A percentile compares a stretch with the other conserved stretches of the same genome.
Conservation (phyloP, 2,329 filamentous ascomycete genomes). For the Fusarium longipes region DNA sequence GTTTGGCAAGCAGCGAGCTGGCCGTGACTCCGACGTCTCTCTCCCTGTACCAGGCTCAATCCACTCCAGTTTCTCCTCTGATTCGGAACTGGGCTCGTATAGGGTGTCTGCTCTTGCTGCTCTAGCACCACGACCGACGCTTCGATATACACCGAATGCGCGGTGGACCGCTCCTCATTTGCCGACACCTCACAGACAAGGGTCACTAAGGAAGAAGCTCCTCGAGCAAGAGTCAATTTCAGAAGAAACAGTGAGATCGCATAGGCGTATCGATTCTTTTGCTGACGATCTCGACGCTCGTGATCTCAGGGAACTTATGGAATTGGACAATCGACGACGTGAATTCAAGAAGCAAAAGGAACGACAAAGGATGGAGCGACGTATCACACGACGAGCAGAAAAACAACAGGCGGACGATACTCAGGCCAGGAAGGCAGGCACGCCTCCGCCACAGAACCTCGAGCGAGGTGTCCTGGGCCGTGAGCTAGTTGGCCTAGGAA, state of each 20-base stretch:
- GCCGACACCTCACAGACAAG: constrained; percentile 59
- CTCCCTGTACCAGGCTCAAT: constrained; percentile 79
- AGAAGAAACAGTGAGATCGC: constrained; percentile 69
- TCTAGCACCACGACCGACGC: constrained; percentile 85
- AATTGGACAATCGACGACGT: constrained; percentile 83
- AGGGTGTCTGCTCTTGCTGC: constrained; percentile 82
- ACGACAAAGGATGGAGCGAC: constrained; percentile 72
- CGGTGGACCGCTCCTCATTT: constrained; percentile 63
- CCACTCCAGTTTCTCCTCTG: constrained; percentile 79
- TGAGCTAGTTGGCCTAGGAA: constrained; percentile 66
- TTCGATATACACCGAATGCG: constrained; percentile 77
- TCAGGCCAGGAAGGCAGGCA: constrained; percentile 63
- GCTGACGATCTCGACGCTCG: constrained; percentile 88
- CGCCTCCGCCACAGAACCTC: constrained; percentile 65
- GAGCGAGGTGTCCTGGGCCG: constrained; percentile 71
- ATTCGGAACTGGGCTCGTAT: constrained; percentile 78
- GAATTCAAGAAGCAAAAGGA: constrained; percentile 79
- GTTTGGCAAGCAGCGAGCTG: constrained; percentile 64
- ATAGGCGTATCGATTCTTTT: constrained; percentile 74
- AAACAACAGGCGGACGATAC: constrained; percentile 70
- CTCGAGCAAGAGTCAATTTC: constrained; percentile 65
- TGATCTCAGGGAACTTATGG: constrained; percentile 88
- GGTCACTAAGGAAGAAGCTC: constrained; percentile 64
- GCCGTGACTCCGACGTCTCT: constrained; percentile 77
- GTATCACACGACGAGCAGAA: constrained; percentile 74